Evolutionary conservation across 768 basidiomycete genomes (phyloP), one percentile per base, ranked within the genome.

Genomic region (Obba rivulosa): DNA sequence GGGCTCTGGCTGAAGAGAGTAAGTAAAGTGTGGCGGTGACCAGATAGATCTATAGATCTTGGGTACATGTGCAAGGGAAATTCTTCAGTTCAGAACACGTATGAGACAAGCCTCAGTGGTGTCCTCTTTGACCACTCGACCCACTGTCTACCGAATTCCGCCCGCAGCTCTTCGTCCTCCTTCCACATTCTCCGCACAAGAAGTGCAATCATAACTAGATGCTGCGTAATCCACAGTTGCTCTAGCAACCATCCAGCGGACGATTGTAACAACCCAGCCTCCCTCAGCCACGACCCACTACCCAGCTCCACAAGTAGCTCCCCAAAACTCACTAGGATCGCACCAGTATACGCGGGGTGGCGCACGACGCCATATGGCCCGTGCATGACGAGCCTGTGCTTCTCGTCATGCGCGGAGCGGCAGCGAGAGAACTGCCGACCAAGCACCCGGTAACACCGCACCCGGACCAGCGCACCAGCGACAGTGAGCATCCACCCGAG

Each of bases 1-100:
- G 90, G 90, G 78, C 85, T 2, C 70, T 90, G 47, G 78, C 81
- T 4, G 61, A 62, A 24, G 55, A 57, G 18, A 41, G 55, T 2
- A 57, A 58, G 43, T 53, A 45, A 41, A 25, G 31, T 20, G n/a
- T 35, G 18, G 24, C 21, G 31, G 36, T n/a, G 42, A 34, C 36
- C 10, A n/a, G 8, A 24, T 18, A 37, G 13, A 31, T 31, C 13
- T 31, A 31, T 31, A 31, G 28, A 13, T 31, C 5, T 31, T 31
- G 28, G 5, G 28, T 31, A 13, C n/a, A n/a, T n/a, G n/a, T n/a
- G n/a, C n/a, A n/a, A n/a, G n/a, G n/a, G n/a, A n/a, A n/a, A n/a
- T n/a, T 31, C 28, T 5, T 13, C 28, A 13, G 28, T 31, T 46
- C 22, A 46, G 34, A 31, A 44, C 5, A 50, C 43, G 23, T 44